Evolutionary conservation across 331 rosid species (phyloP), one percentile per base, ranked within the genome.

Genomic region (Quercus lobata): DNA sequence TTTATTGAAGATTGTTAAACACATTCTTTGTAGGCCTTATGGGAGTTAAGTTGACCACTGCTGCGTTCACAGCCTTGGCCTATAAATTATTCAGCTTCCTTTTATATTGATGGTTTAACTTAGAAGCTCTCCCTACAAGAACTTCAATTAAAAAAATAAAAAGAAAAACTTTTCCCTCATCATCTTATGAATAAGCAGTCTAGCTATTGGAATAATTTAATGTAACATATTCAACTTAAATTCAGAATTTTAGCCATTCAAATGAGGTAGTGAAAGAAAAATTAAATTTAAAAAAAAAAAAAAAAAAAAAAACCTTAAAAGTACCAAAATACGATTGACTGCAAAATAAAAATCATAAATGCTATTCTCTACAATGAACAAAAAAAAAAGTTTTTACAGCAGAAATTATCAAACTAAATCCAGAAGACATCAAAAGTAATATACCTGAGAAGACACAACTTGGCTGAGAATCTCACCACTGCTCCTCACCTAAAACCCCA

Each of bases 371-470:
- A 41, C 34, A 12, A 46, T 3, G 35, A 46, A 52, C 16, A 6
- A 22, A 71, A 29, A 68, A 66, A 22, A 41, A 41, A 41, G 2
- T 7, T 71, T 11, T 35, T 19, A n/a, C 24, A 58, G 30, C 66
- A 58, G 66, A 58, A 58, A n/a, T 1, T 2, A 22, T 44, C 35
- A 24, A 71, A 52, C 57, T 21, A 44, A 5, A 22, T 49, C 58
- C 12, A 14, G 10, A 22, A 71, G 25, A 15, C 60, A 5, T 44
- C 0, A 21, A 58, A n/a, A 25, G n/a, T 27, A 49, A 19, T 78
- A 77, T 90, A 95, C 97, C 94, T 93, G 99, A 72, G 99, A 93
- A 85, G 96, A 91, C 61, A 91, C 90, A 12, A 95, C 97, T 80
- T 95, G 97, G 75, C 98, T 93, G 81, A 93, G 88, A 84, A 95